These are phyloP conservation scores for Auriscalpium microsporum DNA, from an alignment of 768 basidiomycete species.

Conservation along the genomic window DNA sequence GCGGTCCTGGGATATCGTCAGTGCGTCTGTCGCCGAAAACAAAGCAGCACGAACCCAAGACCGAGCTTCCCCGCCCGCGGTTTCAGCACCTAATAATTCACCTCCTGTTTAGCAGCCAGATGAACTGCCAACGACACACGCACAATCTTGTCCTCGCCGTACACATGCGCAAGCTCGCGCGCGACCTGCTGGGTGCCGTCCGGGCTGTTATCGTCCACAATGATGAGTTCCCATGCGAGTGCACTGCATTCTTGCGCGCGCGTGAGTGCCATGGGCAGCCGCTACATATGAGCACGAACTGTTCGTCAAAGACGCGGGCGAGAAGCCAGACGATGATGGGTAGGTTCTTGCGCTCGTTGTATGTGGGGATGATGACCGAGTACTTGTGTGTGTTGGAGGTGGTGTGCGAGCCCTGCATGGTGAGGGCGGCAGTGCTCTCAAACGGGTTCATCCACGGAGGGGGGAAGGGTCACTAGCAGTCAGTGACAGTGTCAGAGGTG, in stretches of 20 bases:
- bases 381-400: constrained; percentile 53
- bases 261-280: neutral
- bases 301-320: constrained; percentile 63
- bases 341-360: constrained; percentile 89
- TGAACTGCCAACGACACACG: constrained; percentile 16
- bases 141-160: constrained; percentile 82
- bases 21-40: neutral
- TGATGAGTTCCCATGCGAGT: constrained; percentile 79
- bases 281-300: constrained; percentile 39
- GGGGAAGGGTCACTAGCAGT: too few species aligned
- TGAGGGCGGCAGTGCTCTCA: constrained; percentile 43
- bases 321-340: constrained; percentile 85
- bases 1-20: constrained; percentile 55
- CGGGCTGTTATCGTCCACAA: constrained; percentile 89
- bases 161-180: constrained; percentile 62
- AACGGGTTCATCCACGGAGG: constrained; percentile 51
- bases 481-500: too few species aligned
- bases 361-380: constrained; percentile 88
- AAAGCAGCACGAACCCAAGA: constrained; percentile 51
- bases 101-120: too few species aligned
- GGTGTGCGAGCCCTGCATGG: constrained; percentile 48
- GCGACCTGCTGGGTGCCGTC: constrained; percentile 91
- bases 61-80: constrained; percentile 89
- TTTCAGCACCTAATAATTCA: constrained; percentile 52
- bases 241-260: constrained; percentile 34